Conservation (phyloP, 768 basidiomycete species). For the Rhizopogon rudus region DNA sequence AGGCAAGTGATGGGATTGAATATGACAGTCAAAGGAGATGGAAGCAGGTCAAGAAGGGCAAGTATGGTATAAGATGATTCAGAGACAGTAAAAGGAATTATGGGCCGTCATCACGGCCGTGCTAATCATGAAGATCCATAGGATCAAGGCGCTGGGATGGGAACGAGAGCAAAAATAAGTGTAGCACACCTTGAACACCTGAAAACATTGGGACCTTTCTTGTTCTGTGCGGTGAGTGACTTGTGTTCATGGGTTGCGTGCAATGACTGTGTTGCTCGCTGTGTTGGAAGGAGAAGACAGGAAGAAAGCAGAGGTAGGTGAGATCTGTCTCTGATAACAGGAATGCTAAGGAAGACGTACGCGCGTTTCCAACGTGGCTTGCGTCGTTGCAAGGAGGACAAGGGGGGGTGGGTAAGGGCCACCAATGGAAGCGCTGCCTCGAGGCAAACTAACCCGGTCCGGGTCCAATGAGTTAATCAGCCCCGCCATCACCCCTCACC, state of each 20-base stretch:
- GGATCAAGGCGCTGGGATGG: conserved; percentile 6
- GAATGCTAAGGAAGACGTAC: conserved; percentile 18
- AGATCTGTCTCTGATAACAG: conserved; percentile 29
- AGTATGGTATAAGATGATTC: conserved; percentile 1
- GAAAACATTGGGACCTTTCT: conserved; percentile 49
- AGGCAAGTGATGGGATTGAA: background rate
- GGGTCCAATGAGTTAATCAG: conserved; percentile 4
- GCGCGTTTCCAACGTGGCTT: conserved; percentile 68
- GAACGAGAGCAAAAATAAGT: conserved; percentile 16
- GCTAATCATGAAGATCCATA: conserved; percentile 13
- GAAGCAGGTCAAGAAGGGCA: conserved; percentile 2
- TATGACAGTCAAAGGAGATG: background rate
- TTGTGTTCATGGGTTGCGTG: conserved; percentile 40
- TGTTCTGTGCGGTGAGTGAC: conserved; percentile 53
- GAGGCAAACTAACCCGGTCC: conserved; percentile 25
- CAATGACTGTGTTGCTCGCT: conserved; percentile 14
- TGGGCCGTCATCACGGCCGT: conserved; percentile 19
- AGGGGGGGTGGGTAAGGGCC: conserved; percentile 53
- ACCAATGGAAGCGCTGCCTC: conserved; percentile 47
- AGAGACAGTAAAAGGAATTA: conserved; percentile 24
- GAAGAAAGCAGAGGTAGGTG: conserved; percentile 28
- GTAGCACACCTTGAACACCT: conserved; percentile 41
- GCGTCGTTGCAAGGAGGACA: conserved; percentile 34
- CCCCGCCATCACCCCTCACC: background rate
- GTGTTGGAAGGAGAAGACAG: conserved; percentile 15